Base-by-base conservation (phyloP, 1,284 basidiomycete species). In the Trametes pubescens region DNA sequence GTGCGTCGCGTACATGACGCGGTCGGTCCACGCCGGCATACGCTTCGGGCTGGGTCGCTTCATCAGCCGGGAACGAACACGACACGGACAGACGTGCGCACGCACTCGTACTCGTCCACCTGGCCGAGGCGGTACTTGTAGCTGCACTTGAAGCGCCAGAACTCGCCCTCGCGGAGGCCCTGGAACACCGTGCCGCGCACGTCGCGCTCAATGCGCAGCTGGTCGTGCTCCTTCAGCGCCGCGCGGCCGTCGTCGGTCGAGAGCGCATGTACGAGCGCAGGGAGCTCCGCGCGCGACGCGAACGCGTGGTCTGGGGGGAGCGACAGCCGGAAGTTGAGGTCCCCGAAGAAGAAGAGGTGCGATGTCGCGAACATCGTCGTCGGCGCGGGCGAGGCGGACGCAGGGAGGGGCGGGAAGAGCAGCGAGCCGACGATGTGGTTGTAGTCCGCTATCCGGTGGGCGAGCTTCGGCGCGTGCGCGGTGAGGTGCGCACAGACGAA, bases 401-500 rank as follows among this genome's bases (percentile, higher is more conserved):
- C 77, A 48, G 84, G 79, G 2, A 83, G 70, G 1, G 91, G 80
- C 11, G 86, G 79, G 73, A 99, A 99, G 52, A 96, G 82, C 51
- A 99, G 84, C 1, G 90, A 87, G 52, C 88, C 81, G 46, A 96
- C 92, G 54, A 99, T 95, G 65, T 91, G 83, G 52, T 88, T 79
- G 78, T 92, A 98, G 78, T 99, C 93, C 6, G 82, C 81, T 68
- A 98, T 87, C 18, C 97, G 86, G n/a, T 80, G 77, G 18, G 81
- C 76, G 46, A 97, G 81, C 62, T 93, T 89, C 56, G 87, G 80
- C 58, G 91, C 89, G 75, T 96, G 92, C 4, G 97, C 92, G 4
- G 95, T 88, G 54, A 99, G 84, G 80, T 99, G 96, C 13, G 95
- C 92, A 72, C 90, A 91, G 24, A 99, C 92, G 73, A 99, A 99